Conservation (phyloP, 371 early-diverging fungal genomes). For the Apophysomyces variabilis region DNA sequence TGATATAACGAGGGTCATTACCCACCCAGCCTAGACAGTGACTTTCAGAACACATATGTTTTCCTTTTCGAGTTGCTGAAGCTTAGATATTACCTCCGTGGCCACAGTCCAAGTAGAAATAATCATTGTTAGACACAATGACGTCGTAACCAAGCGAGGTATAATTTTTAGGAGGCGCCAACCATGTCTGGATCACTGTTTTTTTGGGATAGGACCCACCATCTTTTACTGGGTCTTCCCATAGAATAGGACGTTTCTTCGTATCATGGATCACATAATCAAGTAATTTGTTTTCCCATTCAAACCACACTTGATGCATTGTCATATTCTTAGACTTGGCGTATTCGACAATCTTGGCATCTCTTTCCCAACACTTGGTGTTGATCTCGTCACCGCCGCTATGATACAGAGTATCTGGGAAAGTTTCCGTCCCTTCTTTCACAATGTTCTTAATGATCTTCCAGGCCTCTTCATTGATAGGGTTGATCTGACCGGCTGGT, state of each 20-base stretch:
- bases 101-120: constrained; percentile 77
- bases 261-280: constrained; percentile 27
- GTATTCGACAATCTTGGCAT: constrained; percentile 31
- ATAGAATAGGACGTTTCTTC: constrained; percentile 46
- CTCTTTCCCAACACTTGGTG: constrained; percentile 61
- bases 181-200: constrained; percentile 66
- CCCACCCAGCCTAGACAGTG: constrained; percentile 46
- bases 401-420: constrained; percentile 75
- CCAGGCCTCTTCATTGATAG: constrained; percentile 58
- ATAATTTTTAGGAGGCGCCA: constrained; percentile 45
- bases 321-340: constrained; percentile 32
- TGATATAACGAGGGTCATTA: constrained; percentile 43
- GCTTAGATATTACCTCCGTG: constrained; percentile 52
- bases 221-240: constrained; percentile 52
- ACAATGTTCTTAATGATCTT: constrained; percentile 64
- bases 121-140: constrained; percentile 59
- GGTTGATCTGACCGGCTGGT: constrained; percentile 77
- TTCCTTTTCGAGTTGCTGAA: not conserved
- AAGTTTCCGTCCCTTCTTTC: constrained; percentile 60
- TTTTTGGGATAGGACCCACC: constrained; percentile 39
- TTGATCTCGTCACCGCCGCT: constrained; percentile 82
- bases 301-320: constrained; percentile 32
- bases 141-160: constrained; percentile 60
- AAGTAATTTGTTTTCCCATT: constrained; percentile 37
- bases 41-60: not conserved